Evolutionary conservation across 805 yeast species (phyloP).

Genomic region (Myxozyma kluyveri): DNA sequence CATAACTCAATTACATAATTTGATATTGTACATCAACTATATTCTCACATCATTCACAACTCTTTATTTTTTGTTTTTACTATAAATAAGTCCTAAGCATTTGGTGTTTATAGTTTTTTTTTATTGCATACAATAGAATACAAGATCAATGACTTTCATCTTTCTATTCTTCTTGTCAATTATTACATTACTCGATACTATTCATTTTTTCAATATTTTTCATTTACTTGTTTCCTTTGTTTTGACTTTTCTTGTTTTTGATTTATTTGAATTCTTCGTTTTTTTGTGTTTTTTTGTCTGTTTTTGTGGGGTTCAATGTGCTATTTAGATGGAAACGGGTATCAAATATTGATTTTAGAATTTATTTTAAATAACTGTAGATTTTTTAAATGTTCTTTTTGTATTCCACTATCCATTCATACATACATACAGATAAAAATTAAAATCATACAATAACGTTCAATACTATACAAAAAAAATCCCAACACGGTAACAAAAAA

Average conservation of each 20-base stretch:
- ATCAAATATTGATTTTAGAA: neutral
- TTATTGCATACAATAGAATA: too few species aligned
- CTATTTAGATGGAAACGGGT: too few species aligned
- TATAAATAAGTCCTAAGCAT: too few species aligned
- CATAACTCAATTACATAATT: neutral
- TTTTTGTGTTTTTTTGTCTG: neutral
- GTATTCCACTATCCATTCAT: too few species aligned
- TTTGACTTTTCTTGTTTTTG: neutral
- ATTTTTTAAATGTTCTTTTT: too few species aligned
- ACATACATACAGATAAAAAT: too few species aligned
- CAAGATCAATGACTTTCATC: too few species aligned
- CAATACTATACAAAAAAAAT: slow-evolving; percentile 36
- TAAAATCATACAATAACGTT: neutral
- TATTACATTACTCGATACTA: neutral
- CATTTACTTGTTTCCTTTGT: neutral
- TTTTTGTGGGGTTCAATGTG: neutral
- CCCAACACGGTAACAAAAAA: neutral
- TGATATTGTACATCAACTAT: neutral
- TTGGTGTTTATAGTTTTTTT: too few species aligned
- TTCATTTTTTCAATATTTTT: neutral
- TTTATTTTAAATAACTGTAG: neutral
- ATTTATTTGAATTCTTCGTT: neutral
- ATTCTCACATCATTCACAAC: too few species aligned
- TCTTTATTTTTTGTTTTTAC: too few species aligned
- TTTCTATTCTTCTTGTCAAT: too few species aligned